phyloP scores from a whole-genome alignment of 129 eudicot species.

The Escallonia herrerae region DNA sequence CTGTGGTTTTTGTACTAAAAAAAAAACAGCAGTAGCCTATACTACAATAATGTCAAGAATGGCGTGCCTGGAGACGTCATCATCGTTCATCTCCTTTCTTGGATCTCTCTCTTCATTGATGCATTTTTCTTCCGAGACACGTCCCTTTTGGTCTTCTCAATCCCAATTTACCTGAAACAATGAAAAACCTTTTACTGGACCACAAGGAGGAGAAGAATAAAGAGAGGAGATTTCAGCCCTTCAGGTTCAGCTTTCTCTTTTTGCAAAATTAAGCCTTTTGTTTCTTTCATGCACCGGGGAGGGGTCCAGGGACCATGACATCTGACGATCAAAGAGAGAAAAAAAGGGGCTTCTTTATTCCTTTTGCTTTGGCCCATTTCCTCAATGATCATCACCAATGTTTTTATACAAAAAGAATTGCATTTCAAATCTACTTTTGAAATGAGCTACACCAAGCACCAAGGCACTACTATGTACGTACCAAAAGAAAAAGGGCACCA shows the following conservation, averaged over 20 bases:
- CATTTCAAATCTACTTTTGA: no score
- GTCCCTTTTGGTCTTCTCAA: constrained; percentile 2
- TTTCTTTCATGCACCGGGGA: neutral
- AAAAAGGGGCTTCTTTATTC: constrained; percentile 29
- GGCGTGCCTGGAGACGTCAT: constrained; percentile 60
- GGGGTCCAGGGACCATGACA: constrained; percentile 31
- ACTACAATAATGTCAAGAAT: neutral
- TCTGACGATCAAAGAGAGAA: constrained; percentile 22
- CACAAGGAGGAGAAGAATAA: neutral
- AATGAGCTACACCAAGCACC: no score
- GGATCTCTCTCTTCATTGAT: neutral
- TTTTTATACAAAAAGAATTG: neutral
- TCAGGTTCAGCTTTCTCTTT: constrained; percentile 40
- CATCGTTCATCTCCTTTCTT: constrained; percentile 17
- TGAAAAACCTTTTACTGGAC: constrained; percentile 1
- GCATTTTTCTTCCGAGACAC: neutral
- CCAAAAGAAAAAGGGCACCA: no score
- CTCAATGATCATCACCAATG: constrained; percentile 9
- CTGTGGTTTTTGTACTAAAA: no score
- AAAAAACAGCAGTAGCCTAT: no score
- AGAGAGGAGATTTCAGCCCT: neutral
- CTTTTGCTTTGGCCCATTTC: constrained; percentile 20
- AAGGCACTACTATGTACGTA: neutral
- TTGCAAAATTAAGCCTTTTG: constrained; percentile 8
- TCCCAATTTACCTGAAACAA: neutral